These are phyloP conservation scores for Lyophyllum shimeji DNA, from an alignment of 768 basidiomycete species.

Conservation along the genomic window DNA sequence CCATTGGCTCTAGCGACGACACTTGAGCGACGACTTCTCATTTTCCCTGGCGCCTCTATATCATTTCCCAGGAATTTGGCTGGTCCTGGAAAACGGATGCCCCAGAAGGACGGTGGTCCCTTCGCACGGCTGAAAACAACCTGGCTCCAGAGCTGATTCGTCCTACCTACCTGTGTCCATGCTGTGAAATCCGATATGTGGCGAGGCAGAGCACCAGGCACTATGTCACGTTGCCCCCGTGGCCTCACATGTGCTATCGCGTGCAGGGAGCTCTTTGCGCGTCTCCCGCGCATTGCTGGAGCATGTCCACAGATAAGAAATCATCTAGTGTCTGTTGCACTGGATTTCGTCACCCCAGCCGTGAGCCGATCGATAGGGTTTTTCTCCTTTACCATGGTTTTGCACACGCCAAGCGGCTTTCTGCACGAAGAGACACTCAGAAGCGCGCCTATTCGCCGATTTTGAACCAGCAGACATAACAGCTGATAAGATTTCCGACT, in stretches of 20 bases:
- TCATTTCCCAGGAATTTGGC: neutral
- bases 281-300: neutral
- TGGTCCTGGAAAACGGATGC: neutral
- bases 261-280: neutral
- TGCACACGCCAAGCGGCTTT: neutral
- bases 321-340: neutral
- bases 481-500: neutral
- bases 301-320: neutral
- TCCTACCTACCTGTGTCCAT: neutral
- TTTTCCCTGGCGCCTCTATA: neutral
- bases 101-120: neutral
- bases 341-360: neutral
- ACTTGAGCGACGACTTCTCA: neutral
- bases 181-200: neutral
- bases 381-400: conserved; percentile 1
- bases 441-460: neutral
- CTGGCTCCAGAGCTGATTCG: neutral
- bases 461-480: neutral
- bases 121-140: neutral
- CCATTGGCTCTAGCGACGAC: neutral
- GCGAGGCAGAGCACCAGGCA: neutral
- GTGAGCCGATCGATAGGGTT: neutral
- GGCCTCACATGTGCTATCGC: neutral
- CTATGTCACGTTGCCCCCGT: neutral
- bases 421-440: neutral